These are phyloP conservation scores for Bipolaris bicolor DNA, from an alignment of 2,329 filamentous ascomycete genomes.

Conservation along the genomic window DNA sequence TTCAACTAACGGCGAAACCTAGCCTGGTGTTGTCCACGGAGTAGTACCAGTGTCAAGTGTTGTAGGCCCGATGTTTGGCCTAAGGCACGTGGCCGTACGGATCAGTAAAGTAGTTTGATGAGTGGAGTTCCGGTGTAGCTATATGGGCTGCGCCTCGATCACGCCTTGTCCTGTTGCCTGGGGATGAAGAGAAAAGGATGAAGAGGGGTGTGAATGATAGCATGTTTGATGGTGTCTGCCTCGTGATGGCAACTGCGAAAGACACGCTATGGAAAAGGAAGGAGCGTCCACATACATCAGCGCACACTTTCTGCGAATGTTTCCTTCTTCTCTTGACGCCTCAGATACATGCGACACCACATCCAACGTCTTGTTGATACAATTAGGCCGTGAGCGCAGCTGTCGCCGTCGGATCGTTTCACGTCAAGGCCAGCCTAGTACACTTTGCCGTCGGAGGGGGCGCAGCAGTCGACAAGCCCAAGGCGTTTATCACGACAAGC, in stretches of 20 bases:
- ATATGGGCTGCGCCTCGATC: constrained; percentile 32
- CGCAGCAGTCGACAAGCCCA: constrained; percentile 28
- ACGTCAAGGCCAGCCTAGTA: constrained; percentile 28
- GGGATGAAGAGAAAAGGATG: constrained; percentile 2
- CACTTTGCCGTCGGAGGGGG: constrained; percentile 30
- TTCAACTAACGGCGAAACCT: constrained; percentile 9
- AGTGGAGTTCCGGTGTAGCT: constrained; percentile 13
- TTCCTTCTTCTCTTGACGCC: constrained; percentile 18
- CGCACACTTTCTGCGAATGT: constrained; percentile 29
- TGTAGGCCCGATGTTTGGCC: constrained; percentile 31
- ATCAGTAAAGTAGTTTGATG: constrained; percentile 24
- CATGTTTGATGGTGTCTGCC: neutral
- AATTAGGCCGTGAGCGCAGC: constrained; percentile 13
- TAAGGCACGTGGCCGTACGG: constrained; percentile 16
- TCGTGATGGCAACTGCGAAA: constrained; percentile 29
- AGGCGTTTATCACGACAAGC: constrained; percentile 28
- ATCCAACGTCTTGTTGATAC: constrained; percentile 15
- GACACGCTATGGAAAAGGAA: constrained; percentile 26
- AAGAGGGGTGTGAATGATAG: too few species aligned
- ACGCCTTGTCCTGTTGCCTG: constrained; percentile 29
- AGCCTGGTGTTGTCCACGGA: constrained; percentile 26
- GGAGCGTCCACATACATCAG: constrained; percentile 45
- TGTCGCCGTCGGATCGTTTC: constrained; percentile 22
- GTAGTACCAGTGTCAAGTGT: constrained; percentile 27
- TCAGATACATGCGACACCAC: constrained; percentile 29